Conservation (phyloP, 2,329 filamentous ascomycete genomes). For the Cytospora paraplurivora region DNA sequence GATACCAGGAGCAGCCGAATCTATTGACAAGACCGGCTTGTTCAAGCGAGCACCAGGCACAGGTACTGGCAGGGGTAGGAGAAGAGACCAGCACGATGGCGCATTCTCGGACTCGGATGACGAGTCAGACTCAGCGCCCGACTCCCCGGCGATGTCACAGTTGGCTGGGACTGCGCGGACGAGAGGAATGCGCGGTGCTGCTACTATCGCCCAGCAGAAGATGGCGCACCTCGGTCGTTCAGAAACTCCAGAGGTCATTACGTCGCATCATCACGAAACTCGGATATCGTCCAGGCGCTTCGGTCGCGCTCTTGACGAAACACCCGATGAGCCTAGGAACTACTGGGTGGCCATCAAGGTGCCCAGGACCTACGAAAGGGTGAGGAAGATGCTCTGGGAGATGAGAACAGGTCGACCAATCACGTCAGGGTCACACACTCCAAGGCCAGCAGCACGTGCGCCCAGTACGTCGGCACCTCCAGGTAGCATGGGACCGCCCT, state of each 20-base stretch:
- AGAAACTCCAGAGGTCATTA: constrained; percentile 79
- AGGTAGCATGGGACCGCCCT: constrained; percentile 58
- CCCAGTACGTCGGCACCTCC: constrained; percentile 44
- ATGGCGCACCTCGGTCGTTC: constrained; percentile 83
- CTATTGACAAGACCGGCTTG: constrained; percentile 81
- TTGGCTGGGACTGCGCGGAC: constrained; percentile 81
- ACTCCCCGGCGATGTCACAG: constrained; percentile 79
- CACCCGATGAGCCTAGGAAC: constrained; percentile 73
- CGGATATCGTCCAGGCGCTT: constrained; percentile 62
- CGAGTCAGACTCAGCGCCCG: constrained; percentile 82
- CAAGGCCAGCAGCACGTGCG: constrained; percentile 48
- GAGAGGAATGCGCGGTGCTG: constrained; percentile 85
- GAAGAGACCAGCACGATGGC: constrained; percentile 57
- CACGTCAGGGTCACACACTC: constrained; percentile 46
- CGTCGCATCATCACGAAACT: constrained; percentile 69
- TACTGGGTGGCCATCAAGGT: constrained; percentile 77
- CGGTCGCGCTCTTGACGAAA: constrained; percentile 71
- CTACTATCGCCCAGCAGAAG: constrained; percentile 80
- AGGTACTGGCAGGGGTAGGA: constrained; percentile 52
- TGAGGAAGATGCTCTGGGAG: constrained; percentile 63
- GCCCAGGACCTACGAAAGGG: constrained; percentile 60
- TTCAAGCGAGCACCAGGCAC: constrained; percentile 75
- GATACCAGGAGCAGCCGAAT: constrained; percentile 79
- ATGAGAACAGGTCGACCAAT: constrained; percentile 44
- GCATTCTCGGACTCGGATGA: constrained; percentile 87